Evolutionary conservation across 2,329 filamentous ascomycete genomes (phyloP).

Genomic region (Aureobasidium melanogenum): DNA sequence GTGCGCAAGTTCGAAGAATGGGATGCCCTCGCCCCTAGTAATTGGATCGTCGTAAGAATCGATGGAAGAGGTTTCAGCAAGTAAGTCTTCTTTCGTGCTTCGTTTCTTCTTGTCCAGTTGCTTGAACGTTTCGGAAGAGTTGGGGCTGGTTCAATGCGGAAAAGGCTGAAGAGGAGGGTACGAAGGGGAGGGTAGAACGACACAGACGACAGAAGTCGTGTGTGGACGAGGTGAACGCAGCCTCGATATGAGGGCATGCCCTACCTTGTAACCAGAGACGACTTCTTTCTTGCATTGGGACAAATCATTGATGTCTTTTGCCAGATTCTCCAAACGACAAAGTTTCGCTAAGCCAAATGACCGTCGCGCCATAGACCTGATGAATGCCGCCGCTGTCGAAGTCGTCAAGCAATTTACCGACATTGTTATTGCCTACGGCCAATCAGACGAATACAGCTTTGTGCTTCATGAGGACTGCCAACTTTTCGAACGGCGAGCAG

Average conservation of each 20-base stretch:
- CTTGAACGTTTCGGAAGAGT: no score
- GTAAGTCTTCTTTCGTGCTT: slow-evolving; percentile 40
- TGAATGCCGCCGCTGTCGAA: slow-evolving; percentile 85
- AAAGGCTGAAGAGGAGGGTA: no score
- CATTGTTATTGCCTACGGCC: slow-evolving; percentile 78
- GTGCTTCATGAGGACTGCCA: slow-evolving; percentile 75
- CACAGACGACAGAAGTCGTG: no score
- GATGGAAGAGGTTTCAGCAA: slow-evolving; percentile 95
- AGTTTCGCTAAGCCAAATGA: slow-evolving; percentile 90
- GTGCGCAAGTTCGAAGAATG: slow-evolving; percentile 81
- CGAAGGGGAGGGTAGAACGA: no score
- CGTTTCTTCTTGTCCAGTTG: no score
- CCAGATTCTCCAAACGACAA: slow-evolving; percentile 73
- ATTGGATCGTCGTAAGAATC: slow-evolving; percentile 90
- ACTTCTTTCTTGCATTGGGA: neutral
- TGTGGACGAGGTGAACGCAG: no score
- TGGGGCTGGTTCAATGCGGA: no score
- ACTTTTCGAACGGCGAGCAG: slow-evolving; percentile 77
- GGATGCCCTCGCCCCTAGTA: slow-evolving; percentile 75
- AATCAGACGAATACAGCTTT: slow-evolving; percentile 94
- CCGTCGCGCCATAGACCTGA: slow-evolving; percentile 73
- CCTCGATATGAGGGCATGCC: no score
- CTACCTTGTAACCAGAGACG: no score
- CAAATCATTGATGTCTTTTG: neutral
- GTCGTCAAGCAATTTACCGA: slow-evolving; percentile 80